Evolutionary conservation across 2,329 filamentous ascomycete species (phyloP).

Genomic region (Colletotrichum higginsianum): DNA sequence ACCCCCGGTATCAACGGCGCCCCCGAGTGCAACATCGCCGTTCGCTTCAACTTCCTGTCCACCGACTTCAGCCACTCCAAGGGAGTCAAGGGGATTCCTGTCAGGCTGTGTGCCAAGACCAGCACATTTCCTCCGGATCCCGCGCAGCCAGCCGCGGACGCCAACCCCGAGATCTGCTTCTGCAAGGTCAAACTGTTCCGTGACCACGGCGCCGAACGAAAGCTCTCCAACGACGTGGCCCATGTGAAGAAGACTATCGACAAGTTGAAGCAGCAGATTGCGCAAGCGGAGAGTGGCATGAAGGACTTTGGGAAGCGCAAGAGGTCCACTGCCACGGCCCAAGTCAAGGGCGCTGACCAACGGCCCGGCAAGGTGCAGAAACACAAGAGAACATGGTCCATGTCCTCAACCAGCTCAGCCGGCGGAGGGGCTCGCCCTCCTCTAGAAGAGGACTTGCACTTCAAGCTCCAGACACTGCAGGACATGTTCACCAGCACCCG

Average conservation of each 20-base stretch:
- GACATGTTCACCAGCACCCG: constrained; percentile 92
- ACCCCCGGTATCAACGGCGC: constrained; percentile 78
- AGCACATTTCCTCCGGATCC: constrained; percentile 72
- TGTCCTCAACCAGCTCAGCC: constrained; percentile 82
- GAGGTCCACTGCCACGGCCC: constrained; percentile 63
- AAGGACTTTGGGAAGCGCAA: constrained; percentile 79
- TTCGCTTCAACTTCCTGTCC: constrained; percentile 98
- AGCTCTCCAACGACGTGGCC: constrained; percentile 92
- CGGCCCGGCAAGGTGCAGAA: constrained; percentile 88
- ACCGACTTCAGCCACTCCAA: constrained; percentile 99
- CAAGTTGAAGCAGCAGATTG: constrained; percentile 94
- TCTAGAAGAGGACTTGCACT: constrained; percentile 82
- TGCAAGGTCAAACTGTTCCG: constrained; percentile 98
- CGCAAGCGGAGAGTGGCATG: constrained; percentile 79
- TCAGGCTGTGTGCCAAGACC: constrained; percentile 93
- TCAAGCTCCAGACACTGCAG: constrained; percentile 83
- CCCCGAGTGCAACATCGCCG: constrained; percentile 86
- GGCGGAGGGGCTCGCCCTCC: constrained; percentile 64
- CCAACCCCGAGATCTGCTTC: constrained; percentile 82
- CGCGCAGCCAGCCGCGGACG: constrained; percentile 62
- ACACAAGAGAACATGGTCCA: constrained; percentile 95
- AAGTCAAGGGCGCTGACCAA: constrained; percentile 64
- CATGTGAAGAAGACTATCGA: constrained; percentile 98
- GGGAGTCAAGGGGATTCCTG: constrained; percentile 96
- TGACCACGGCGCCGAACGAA: constrained; percentile 95